Conservation (phyloP, 371 early-diverging fungal genomes). For the Fennellomyces sp. region DNA sequence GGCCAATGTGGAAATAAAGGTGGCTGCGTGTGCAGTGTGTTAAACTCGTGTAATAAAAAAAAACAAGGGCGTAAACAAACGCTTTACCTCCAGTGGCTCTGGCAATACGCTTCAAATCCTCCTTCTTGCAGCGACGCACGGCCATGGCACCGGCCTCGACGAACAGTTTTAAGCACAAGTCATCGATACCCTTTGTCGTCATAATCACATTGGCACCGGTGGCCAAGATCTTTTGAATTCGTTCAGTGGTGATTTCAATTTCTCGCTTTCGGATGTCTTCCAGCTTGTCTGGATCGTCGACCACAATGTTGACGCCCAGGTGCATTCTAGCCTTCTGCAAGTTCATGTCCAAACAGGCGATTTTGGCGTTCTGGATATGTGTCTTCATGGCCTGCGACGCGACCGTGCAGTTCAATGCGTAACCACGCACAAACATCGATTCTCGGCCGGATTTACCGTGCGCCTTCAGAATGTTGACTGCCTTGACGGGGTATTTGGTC, state of each 20-base stretch:
- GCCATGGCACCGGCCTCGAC: slow-evolving; percentile 94
- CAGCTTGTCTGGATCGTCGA: slow-evolving; percentile 97
- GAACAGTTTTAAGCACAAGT: slow-evolving; percentile 97
- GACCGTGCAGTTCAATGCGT: slow-evolving; percentile 98
- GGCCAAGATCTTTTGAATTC: slow-evolving; percentile 94
- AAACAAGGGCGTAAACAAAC: not conserved
- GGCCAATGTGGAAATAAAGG: slow-evolving; percentile 95
- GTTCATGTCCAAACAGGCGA: slow-evolving; percentile 99
- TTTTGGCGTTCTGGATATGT: slow-evolving; percentile 88
- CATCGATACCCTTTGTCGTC: slow-evolving; percentile 99
- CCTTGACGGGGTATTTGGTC: slow-evolving; percentile 95
- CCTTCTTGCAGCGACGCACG: slow-evolving; percentile 97
- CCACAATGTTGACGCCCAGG: slow-evolving; percentile 96
- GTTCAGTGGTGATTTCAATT: slow-evolving; percentile 94
- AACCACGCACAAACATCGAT: slow-evolving; percentile 92
- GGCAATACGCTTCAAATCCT: slow-evolving; percentile 98
- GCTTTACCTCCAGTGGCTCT: slow-evolving; percentile 84
- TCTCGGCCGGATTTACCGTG: slow-evolving; percentile 98
- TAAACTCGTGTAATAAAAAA: not conserved
- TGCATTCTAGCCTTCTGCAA: slow-evolving; percentile 99
- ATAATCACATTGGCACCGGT: slow-evolving; percentile 99
- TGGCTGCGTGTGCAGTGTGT: slow-evolving; percentile 59
- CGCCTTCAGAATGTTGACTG: slow-evolving; percentile 99
- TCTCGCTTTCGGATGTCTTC: slow-evolving; percentile 98
- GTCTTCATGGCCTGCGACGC: slow-evolving; percentile 97